Evolutionary conservation across 345 rosid species (phyloP), one percentile per base, ranked within the genome.

Genomic region (Clausena lansium): DNA sequence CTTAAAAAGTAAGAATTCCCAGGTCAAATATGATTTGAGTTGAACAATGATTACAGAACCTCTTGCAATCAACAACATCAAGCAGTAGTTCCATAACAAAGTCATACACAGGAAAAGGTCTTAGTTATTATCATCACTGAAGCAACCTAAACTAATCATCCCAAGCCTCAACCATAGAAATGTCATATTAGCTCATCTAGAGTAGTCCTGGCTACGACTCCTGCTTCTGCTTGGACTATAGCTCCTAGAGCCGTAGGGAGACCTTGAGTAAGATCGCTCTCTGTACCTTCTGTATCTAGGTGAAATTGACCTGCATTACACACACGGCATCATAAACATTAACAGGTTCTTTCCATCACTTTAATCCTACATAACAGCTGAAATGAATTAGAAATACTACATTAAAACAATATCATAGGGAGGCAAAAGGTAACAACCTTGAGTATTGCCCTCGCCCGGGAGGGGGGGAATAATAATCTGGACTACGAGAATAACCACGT

Each of bases 271-370:
- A 3, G 97, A 89, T 7, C 45, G 80, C 70, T 57, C 83, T 60
- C 89, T 73, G 70, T 84, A 82, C 70, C 85, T 88, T 66, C 85
- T 63, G 45, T 82, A 89, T 71, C 83, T 75, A 1, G 95, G 94
- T 25, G 97, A 95, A 39, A 87, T 78, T 7, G 98, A 91, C 84
- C 97, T 94, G 81, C 15, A 74, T 30, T 28, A 14, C 22, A 1
- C 33, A 66, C 7, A 0, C 2, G 19, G 35, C 20, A 27, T 73
- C 32, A n/a, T 15, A 14, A 55, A 32, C 19, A 14, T n/a, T 14
- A 19, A 24, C 57, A 52, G 57, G 22, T 52, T 41, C 25, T 20
- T 67, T 7, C n/a, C 20, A 39, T 10, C 45, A 58, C 4, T 9
- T 22, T 27, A 11, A 11, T 68, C 58, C 33, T 25, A 25, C 11